phyloP scores from a whole-genome alignment of 2,329 filamentous ascomycete species.

The Verticillium nonalfalfae region DNA sequence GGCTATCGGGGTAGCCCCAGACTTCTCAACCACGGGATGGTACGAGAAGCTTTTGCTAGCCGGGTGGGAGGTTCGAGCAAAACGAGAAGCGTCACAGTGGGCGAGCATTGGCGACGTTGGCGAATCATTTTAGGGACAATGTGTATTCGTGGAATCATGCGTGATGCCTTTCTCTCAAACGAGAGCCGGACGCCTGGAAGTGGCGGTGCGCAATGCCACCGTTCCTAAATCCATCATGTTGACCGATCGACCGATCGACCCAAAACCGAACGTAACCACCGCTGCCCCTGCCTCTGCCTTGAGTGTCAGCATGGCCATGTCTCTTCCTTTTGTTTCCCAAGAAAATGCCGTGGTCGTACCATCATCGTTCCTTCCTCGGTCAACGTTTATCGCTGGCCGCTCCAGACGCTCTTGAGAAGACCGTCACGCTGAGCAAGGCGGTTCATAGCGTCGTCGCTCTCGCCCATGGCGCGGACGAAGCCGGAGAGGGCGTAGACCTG shows the following conservation, averaged over 20 bases:
- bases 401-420: constrained; percentile 96
- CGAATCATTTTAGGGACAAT: not conserved
- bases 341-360: not conserved
- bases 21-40: constrained; percentile 41
- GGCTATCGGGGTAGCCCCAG: constrained; percentile 51
- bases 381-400: constrained; percentile 55
- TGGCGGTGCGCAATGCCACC: constrained; percentile 17
- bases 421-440: constrained; percentile 92
- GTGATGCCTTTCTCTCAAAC: constrained; percentile 12
- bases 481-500: constrained; percentile 96
- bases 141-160: constrained; percentile 15
- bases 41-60: constrained; percentile 52
- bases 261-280: constrained; percentile 7
- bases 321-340: not conserved
- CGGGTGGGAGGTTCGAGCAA: constrained; percentile 20
- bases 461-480: constrained; percentile 95
- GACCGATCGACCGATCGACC: constrained; percentile 11
- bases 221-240: constrained; percentile 14
- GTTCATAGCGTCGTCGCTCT: constrained; percentile 96
- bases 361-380: constrained; percentile 1
- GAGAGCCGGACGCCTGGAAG: constrained; percentile 39
- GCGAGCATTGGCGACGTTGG: not conserved
- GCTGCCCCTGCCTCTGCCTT: not conserved
- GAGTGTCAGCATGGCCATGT: not conserved
- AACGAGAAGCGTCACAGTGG: not conserved